A percentile compares a stretch with the other conserved stretches of the same genome.
These are phyloP conservation scores for Gracilaria vermiculophylla DNA, from an alignment of 23 red algal species.

Conservation along the genomic window DNA sequence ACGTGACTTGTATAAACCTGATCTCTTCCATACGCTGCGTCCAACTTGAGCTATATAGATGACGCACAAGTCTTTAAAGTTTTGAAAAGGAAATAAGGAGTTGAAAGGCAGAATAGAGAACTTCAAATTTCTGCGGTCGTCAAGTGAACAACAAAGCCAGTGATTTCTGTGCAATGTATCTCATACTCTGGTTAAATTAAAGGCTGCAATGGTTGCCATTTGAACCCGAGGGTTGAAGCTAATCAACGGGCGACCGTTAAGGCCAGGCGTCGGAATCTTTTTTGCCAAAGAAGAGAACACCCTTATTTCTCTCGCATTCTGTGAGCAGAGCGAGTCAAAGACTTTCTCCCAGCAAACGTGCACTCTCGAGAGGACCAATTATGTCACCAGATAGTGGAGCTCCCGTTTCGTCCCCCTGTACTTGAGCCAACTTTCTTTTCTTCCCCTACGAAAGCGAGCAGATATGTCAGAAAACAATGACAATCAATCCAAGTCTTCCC, in stretches of 20 bases:
- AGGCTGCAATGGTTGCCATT: not conserved
- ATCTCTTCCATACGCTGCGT: too few relatives aligned
- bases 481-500: not conserved
- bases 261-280: not conserved
- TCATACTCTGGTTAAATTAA: not conserved
- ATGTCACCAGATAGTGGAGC: not conserved
- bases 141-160: not conserved
- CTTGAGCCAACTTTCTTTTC: not conserved
- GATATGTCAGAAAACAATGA: slow-evolving; percentile 14
- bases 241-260: not conserved
- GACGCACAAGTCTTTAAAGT: not conserved
- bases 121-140: not conserved
- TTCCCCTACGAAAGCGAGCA: not conserved
- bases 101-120: too few relatives aligned
- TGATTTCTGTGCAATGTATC: not conserved
- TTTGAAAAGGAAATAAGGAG: too few relatives aligned
- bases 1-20: too few relatives aligned
- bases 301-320: not conserved
- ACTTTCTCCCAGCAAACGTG: not conserved
- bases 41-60: not conserved
- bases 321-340: not conserved
- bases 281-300: not conserved
- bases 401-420: not conserved
- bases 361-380: not conserved
- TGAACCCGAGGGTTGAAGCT: not conserved